phyloP scores from a whole-genome alignment of 2,329 filamentous ascomycete genomes.

The Claviceps monticola region DNA sequence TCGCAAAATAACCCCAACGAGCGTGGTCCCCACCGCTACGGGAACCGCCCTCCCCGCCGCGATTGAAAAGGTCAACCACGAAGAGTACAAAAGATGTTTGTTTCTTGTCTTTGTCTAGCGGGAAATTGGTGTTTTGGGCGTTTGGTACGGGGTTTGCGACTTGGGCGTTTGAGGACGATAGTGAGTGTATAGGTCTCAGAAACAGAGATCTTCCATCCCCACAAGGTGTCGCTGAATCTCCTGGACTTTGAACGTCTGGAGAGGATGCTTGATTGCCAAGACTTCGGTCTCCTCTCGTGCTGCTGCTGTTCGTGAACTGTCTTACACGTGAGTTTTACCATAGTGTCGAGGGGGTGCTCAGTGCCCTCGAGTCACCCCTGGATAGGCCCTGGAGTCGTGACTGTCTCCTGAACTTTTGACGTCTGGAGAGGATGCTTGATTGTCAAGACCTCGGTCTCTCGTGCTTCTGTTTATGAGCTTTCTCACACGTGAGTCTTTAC shows the following conservation, averaged over 20 bases:
- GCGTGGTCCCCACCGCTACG: constrained; percentile 63
- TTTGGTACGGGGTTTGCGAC: constrained; percentile 29
- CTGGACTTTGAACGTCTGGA: constrained; percentile 27
- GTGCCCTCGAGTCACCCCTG: no score
- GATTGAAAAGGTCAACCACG: constrained; percentile 13
- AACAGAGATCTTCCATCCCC: constrained; percentile 41
- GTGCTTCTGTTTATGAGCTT: background rate
- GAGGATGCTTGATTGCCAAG: constrained; percentile 90
- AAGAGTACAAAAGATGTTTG: background rate
- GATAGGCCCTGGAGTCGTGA: no score
- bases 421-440: constrained; percentile 74
- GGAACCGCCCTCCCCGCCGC: constrained; percentile 37
- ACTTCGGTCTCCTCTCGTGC: constrained; percentile 2
- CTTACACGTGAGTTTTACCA: background rate
- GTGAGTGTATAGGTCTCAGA: constrained; percentile 46
- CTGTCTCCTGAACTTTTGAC: constrained; percentile 33
- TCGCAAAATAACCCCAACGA: constrained; percentile 77
- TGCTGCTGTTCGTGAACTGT: background rate
- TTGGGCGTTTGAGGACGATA: constrained; percentile 45
- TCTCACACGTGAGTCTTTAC: background rate
- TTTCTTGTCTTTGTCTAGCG: constrained; percentile 8
- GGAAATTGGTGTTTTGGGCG: constrained; percentile 27
- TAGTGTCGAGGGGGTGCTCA: background rate
- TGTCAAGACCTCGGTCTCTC: constrained; percentile 41
- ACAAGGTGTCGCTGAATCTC: constrained; percentile 86